These are phyloP conservation scores for Dunaliella primolecta DNA, from an alignment of 139 green algal species.

Conservation along the genomic window DNA sequence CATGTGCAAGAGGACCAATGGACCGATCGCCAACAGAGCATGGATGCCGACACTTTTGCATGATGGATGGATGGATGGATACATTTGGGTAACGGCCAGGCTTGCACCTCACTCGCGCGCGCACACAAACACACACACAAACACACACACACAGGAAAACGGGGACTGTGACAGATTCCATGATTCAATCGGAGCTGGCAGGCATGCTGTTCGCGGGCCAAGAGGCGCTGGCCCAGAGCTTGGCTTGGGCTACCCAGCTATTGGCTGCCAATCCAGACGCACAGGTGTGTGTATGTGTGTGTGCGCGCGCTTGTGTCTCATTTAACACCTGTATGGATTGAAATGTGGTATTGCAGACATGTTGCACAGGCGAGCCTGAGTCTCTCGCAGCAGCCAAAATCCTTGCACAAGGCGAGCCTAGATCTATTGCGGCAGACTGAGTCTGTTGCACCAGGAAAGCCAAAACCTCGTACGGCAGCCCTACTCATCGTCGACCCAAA, in stretches of 20 bases:
- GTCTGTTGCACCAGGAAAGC: no score
- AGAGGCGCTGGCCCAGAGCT: neutral
- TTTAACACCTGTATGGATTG: no score
- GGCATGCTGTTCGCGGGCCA: conserved; percentile 15
- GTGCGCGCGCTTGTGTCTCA: no score
- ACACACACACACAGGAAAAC: neutral
- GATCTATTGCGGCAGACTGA: no score
- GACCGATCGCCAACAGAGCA: neutral
- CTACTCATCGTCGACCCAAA: no score
- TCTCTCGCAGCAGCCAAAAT: no score
- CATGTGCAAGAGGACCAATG: neutral
- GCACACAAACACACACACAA: no score
- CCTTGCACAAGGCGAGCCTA: no score
- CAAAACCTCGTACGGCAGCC: no score
- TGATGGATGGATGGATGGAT: neutral
- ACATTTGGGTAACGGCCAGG: neutral
- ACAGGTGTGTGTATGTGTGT: conserved; percentile 16
- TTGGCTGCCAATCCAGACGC: conserved; percentile 11
- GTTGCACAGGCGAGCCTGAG: no score
- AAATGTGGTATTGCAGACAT: no score
- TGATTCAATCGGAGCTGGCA: conserved; percentile 4
- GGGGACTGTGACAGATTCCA: neutral
- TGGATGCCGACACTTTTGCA: neutral
- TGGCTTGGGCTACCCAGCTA: conserved; percentile 22
- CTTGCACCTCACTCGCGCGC: no score